phyloP scores from a whole-genome alignment of 2,329 filamentous ascomycete genomes.

The Polytolypa hystricis region DNA sequence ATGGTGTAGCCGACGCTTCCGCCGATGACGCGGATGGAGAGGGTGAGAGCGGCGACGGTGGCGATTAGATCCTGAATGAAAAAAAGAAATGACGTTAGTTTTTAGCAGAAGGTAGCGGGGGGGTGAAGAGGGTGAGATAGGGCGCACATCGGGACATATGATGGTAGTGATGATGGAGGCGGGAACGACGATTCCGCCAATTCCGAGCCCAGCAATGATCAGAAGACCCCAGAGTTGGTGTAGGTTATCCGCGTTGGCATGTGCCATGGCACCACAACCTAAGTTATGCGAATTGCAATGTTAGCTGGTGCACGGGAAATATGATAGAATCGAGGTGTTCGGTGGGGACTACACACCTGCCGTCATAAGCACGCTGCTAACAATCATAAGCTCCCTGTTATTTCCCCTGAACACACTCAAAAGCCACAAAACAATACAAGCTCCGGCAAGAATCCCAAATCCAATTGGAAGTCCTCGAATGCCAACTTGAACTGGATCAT shows the following conservation, averaged over 20 bases:
- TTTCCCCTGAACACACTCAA: conserved; percentile 48
- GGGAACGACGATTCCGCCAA: conserved; percentile 58
- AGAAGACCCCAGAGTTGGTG: conserved; percentile 46
- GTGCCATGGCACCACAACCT: conserved; percentile 45
- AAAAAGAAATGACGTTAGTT: neutral
- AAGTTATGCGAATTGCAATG: neutral
- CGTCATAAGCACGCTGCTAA: conserved; percentile 53
- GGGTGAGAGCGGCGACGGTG: conserved; percentile 55
- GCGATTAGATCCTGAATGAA: conserved; percentile 48
- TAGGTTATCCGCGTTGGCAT: conserved; percentile 43
- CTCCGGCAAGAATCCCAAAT: conserved; percentile 52
- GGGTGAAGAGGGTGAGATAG: neutral
- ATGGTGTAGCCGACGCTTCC: conserved; percentile 54
- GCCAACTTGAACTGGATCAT: conserved; percentile 54
- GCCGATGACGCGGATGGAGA: conserved; percentile 58
- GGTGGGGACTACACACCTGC: conserved; percentile 42
- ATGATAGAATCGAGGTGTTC: too few relatives aligned
- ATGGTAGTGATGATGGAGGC: conserved; percentile 58
- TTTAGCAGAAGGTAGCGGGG: neutral
- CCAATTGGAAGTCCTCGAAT: conserved; percentile 54
- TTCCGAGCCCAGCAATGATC: conserved; percentile 51
- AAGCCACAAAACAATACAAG: conserved; percentile 47
- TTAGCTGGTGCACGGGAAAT: too few relatives aligned
- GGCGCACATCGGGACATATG: conserved; percentile 50
- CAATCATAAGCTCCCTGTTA: conserved; percentile 50